Evolutionary conservation across 306 rosid species (phyloP).

Genomic region (Quercus variabilis): DNA sequence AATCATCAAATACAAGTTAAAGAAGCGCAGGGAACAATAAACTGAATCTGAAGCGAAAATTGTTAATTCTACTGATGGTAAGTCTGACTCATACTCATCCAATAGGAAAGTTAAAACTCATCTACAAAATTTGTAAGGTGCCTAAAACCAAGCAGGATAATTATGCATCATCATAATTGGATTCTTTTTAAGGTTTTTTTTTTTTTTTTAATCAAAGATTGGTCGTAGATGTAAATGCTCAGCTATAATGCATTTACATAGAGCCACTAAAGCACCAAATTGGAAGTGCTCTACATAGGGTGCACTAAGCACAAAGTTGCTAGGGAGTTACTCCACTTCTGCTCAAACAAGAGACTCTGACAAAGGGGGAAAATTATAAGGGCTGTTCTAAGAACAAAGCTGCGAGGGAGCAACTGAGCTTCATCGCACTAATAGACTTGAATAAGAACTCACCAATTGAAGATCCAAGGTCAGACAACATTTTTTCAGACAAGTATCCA

Average conservation of each 20-base stretch:
- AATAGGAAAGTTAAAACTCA: not conserved
- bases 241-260: not conserved
- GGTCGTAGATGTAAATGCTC: not conserved
- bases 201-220: not conserved
- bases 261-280: not conserved
- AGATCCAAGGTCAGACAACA: not conserved
- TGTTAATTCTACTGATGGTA: constrained; percentile 2
- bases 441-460: not conserved
- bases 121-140: not conserved
- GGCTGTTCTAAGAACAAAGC: not conserved
- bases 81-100: not conserved
- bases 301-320: not conserved
- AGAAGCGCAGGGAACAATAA: not conserved
- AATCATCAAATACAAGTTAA: not conserved
- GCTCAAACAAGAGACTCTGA: not conserved
- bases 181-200: not conserved
- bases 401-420: not conserved
- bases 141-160: not conserved
- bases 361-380: not conserved
- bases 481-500: too few species aligned
- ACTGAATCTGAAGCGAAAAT: not conserved
- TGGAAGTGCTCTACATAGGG: not conserved
- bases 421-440: not conserved
- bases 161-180: not conserved
- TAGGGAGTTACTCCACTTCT: not conserved